Base-by-base conservation (phyloP, 345 rosid species). In the Arabidopsis arenosa region DNA sequence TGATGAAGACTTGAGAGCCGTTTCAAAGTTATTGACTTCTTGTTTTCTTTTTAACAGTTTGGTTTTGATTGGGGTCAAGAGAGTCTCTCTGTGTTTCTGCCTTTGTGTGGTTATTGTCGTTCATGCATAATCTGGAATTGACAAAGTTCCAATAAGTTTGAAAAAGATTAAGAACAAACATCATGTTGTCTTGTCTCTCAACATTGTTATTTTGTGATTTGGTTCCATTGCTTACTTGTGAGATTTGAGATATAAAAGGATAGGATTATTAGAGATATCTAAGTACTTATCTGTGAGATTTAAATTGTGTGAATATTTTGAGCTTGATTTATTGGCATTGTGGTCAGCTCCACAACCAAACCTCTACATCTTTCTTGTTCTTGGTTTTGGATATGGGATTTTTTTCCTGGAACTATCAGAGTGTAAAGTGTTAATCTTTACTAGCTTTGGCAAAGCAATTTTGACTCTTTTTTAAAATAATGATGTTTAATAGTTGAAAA, bases 1-100 rank as follows among this genome's bases (percentile, higher is more conserved):
- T 89, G 86, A 90, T 40, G 47, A 56, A 72, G 28, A 53, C 39
- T 47, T 71, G 59, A 55, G 23, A 58, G 43, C 12, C 63, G 64
- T 49, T 49, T 72, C 43, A 52, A 52, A 73, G 68, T 48, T 48
- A 49, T 73, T 2, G 30, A 53, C 57, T 7, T 62, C 3, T 33
- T 35, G 26, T 52, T 61, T 23, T 62, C 18, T 7, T 45, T 18
- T 57, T 44, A 44, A 59, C 66, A 44, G 21, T 17, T 45, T 45
- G 37, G 39, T 41, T 41, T 4, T 45, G 49, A 72, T 72, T 26
- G 32, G 57, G 60, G 41, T 72, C 32, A 72, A 61, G 59, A 71
- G 58, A 44, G 66, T 48, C 30, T 47, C 51, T 70, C 47, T 12
- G 33, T 45, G n/a, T 17, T 30, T 15, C 14, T 41, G 14, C 14